These are phyloP conservation scores for Dactylorhiza incarnata DNA, from an alignment of 106 monocot species.

Conservation along the genomic window DNA sequence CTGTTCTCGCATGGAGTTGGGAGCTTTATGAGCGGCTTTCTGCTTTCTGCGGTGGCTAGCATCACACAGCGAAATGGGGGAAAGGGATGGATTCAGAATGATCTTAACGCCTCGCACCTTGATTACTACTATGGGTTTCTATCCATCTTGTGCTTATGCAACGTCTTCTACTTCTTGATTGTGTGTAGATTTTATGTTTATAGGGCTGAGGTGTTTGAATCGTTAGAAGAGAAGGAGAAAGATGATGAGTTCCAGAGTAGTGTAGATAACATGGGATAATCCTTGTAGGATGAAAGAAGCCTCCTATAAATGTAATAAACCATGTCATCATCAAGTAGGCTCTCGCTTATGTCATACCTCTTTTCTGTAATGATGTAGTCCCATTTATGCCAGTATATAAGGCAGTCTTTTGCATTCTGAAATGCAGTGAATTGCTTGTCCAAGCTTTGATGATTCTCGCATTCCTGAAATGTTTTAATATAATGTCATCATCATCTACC, in stretches of 20 bases:
- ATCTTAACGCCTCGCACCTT: neutral
- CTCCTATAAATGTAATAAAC: too few relatives aligned
- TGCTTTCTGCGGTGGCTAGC: neutral
- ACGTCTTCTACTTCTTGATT: neutral
- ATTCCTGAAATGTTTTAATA: too few relatives aligned
- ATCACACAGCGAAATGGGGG: neutral
- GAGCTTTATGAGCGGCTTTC: neutral
- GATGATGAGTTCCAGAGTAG: too few relatives aligned
- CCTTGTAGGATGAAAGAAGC: too few relatives aligned
- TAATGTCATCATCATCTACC: too few relatives aligned
- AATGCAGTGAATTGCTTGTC: too few relatives aligned
- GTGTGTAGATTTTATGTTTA: neutral
- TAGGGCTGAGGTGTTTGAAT: neutral
- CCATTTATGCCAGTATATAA: too few relatives aligned
- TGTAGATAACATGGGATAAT: too few relatives aligned
- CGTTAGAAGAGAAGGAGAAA: neutral
- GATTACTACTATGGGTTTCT: neutral
- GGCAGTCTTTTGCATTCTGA: too few relatives aligned
- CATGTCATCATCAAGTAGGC: rapidly evolving
- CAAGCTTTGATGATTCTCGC: too few relatives aligned
- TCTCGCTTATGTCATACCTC: too few relatives aligned
- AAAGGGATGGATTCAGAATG: neutral
- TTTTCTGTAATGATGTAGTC: too few relatives aligned
- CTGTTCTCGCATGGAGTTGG: neutral
- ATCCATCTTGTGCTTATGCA: neutral